Evolutionary conservation across 1,284 basidiomycete species (phyloP).

Genomic region (Takashimella koratensis): DNA sequence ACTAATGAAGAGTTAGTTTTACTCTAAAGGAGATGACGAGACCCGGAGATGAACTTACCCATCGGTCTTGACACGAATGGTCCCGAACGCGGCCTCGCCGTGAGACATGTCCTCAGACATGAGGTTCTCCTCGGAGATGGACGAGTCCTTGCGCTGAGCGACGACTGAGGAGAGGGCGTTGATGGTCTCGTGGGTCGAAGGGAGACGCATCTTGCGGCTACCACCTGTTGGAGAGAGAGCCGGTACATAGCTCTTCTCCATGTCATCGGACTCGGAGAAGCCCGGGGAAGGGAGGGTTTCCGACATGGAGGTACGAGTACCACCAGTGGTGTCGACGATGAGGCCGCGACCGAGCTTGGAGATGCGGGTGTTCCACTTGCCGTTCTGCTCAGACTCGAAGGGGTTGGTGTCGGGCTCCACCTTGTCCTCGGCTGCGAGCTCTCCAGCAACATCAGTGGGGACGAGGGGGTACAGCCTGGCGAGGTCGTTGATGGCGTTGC

Average conservation of each 20-base stretch:
- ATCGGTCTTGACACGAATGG: conserved; percentile 37
- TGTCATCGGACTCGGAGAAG: background rate
- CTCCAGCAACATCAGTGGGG: conserved; percentile 39
- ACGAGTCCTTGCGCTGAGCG: background rate
- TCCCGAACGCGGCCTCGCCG: conserved; percentile 31
- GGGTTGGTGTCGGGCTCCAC: conserved; percentile 12
- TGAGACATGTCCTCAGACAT: conserved; percentile 3
- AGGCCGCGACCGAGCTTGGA: conserved; percentile 17
- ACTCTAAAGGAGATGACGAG: background rate
- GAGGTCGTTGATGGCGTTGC: conserved; percentile 44
- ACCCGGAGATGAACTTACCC: too few species aligned
- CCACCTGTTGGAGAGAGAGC: conserved; percentile 10
- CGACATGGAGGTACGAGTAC: conserved; percentile 1
- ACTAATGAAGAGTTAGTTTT: conserved; percentile 2
- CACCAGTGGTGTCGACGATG: conserved; percentile 16
- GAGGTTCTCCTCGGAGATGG: background rate
- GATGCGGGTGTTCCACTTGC: conserved; percentile 17
- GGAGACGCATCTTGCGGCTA: conserved; percentile 11
- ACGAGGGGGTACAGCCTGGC: conserved; percentile 46
- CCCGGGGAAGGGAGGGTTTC: background rate
- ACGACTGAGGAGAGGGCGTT: conserved; percentile 2
- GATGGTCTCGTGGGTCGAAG: conserved; percentile 4
- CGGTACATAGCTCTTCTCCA: background rate
- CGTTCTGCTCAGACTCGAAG: conserved; percentile 16
- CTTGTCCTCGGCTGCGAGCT: conserved; percentile 34